phyloP scores from a whole-genome alignment of 495 filamentous ascomycete species.

The Tuber melanosporum region DNA sequence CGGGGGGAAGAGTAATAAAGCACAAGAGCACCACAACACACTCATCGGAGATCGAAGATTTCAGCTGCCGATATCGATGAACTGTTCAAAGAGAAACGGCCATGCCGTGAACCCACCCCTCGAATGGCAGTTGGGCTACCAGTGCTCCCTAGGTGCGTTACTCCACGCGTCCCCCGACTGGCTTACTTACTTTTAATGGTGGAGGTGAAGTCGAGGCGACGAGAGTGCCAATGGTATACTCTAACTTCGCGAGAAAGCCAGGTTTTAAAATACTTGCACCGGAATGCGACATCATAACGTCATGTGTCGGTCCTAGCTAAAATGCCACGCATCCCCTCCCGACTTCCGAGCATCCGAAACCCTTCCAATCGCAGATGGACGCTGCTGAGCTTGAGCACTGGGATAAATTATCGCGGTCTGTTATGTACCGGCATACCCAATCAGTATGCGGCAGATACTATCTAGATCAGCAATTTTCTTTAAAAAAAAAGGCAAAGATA shows the following conservation, averaged over 20 bases:
- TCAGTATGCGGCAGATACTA: background rate
- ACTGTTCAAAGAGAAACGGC: background rate
- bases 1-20: background rate
- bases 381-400: background rate
- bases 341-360: background rate
- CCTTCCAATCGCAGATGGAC: background rate
- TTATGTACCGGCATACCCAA: background rate
- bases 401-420: background rate
- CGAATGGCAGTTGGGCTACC: background rate
- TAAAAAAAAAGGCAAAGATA: background rate
- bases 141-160: background rate
- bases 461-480: background rate
- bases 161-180: background rate
- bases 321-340: conserved; percentile 5
- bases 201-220: background rate
- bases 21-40: background rate
- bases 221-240: background rate
- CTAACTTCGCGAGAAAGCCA: background rate
- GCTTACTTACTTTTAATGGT: background rate
- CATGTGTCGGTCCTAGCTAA: background rate
- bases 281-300: background rate
- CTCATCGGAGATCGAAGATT: background rate
- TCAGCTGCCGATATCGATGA: background rate
- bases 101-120: background rate
- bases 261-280: background rate